These are phyloP conservation scores for Corylus heterophylla DNA, from an alignment of 306 rosid genomes.

Conservation along the genomic window DNA sequence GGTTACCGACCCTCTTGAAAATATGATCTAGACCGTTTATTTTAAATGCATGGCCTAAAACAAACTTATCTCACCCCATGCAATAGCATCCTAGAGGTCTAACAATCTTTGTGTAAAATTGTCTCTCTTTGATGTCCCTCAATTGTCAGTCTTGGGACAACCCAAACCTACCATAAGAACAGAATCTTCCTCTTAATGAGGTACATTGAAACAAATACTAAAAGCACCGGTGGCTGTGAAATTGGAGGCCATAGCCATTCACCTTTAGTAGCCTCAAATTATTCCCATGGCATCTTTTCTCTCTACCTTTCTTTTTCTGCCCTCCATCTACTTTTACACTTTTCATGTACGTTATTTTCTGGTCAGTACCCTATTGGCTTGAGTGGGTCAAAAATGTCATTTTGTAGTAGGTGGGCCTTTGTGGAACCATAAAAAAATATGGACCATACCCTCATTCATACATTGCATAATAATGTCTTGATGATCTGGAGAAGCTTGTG, in stretches of 20 bases:
- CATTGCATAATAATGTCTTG: background rate
- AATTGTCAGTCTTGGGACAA: background rate
- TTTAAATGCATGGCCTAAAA: no score
- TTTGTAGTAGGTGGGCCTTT: constrained; percentile 35
- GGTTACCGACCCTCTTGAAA: no score
- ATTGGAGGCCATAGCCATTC: constrained; percentile 32
- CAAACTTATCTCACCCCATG: no score
- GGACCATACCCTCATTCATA: constrained; percentile 28
- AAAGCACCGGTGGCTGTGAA: constrained; percentile 43
- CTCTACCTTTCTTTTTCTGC: constrained; percentile 50
- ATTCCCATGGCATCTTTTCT: constrained; percentile 65
- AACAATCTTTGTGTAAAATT: background rate
- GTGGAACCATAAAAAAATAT: constrained; percentile 26
- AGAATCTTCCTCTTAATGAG: constrained; percentile 47
- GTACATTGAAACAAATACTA: constrained; percentile 1
- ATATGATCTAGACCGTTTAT: no score
- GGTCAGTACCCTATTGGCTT: constrained; percentile 14
- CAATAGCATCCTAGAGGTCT: background rate
- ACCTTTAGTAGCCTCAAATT: constrained; percentile 35
- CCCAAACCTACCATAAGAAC: constrained; percentile 28
- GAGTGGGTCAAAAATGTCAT: constrained; percentile 38
- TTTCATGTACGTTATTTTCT: background rate
- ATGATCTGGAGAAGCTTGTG: background rate
- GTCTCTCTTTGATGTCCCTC: background rate
- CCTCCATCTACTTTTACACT: constrained; percentile 37